Conservation (phyloP, 2,329 filamentous ascomycete species). For the Cordyceps javanica region DNA sequence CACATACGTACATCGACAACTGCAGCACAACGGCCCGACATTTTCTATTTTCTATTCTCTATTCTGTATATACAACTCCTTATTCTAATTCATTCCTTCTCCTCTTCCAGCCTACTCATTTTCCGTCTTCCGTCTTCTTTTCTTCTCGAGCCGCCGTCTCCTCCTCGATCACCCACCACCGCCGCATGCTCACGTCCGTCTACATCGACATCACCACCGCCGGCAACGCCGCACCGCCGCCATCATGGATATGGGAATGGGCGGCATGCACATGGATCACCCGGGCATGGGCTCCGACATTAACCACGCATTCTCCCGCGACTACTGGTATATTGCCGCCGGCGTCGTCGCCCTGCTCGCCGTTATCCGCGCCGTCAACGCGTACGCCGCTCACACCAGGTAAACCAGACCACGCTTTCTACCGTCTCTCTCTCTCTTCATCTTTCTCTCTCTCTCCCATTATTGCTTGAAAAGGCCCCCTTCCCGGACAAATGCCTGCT, state of each 20-base stretch:
- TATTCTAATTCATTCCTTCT: too few species aligned
- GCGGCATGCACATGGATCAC: conserved; percentile 24
- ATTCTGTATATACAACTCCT: too few species aligned
- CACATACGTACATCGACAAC: too few species aligned
- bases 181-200: not conserved
- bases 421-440: not conserved
- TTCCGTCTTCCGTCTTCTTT: not conserved
- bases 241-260: conserved; percentile 24
- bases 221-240: not conserved
- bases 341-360: conserved; percentile 39
- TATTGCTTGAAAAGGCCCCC: too few species aligned
- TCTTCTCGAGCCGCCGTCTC: not conserved
- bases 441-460: not conserved
- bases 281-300: conserved; percentile 33
- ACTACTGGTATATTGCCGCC: conserved; percentile 55
- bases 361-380: conserved; percentile 36
- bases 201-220: not conserved
- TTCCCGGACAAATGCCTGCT: too few species aligned
- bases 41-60: too few species aligned
- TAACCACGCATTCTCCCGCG: conserved; percentile 46
- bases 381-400: conserved; percentile 36
- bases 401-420: too few species aligned
- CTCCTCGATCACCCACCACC: not conserved
- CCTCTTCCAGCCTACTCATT: too few species aligned
- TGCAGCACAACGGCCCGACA: not conserved